A percentile compares a stretch with the other conserved stretches of the same genome.
Conservation (phyloP, 202 grass and related monocot species). For the Schoenoplectus tabernaemontani region DNA sequence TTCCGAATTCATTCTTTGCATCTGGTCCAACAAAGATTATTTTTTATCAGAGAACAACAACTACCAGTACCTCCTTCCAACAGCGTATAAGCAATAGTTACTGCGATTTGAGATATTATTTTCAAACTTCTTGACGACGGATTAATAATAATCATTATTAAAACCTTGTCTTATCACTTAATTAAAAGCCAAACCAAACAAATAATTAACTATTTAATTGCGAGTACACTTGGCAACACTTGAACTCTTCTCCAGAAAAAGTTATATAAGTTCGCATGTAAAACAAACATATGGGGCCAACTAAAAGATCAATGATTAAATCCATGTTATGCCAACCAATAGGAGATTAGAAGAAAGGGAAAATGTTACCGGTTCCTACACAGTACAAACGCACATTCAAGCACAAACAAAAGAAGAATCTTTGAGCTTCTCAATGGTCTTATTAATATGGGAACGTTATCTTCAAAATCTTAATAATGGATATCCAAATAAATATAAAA, state of each 20-base stretch:
- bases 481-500: too few species aligned
- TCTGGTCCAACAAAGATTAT: too few species aligned
- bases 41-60: too few species aligned
- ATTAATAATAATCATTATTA: not conserved
- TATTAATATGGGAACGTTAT: too few species aligned
- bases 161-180: not conserved
- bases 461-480: too few species aligned
- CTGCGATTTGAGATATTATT: not conserved
- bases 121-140: not conserved
- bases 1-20: too few species aligned
- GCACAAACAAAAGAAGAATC: constrained; percentile 19
- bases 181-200: not conserved
- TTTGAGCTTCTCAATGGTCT: constrained; percentile 3
- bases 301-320: constrained; percentile 25
- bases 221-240: constrained; percentile 5
- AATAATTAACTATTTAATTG: not conserved
- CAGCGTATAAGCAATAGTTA: not conserved
- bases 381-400: constrained; percentile 8
- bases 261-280: not conserved
- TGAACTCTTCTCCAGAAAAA: constrained; percentile 5
- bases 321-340: constrained; percentile 21
- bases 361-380: not conserved
- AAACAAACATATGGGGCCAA: constrained; percentile 12
- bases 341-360: constrained; percentile 16
- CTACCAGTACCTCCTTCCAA: too few species aligned